phyloP scores from a whole-genome alignment of 768 basidiomycete species.

The Lactifluus hygrophoroides region DNA sequence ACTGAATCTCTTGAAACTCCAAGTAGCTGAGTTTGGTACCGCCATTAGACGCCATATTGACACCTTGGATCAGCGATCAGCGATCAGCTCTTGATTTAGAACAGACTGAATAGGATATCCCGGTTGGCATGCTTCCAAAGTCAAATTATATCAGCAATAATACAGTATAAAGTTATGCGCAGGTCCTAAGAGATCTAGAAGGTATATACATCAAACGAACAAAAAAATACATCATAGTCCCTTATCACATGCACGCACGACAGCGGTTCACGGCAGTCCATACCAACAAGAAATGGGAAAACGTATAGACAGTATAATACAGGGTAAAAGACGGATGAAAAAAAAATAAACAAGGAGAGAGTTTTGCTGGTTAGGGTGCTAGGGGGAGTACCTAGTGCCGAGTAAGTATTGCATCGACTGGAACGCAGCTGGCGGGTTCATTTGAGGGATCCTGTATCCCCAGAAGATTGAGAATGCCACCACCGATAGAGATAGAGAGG shows the following conservation, averaged over 20 bases:
- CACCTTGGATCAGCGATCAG: too few species aligned
- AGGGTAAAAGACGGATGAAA: neutral
- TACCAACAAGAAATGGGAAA: neutral
- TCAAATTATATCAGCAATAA: too few species aligned
- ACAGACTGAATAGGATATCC: too few species aligned
- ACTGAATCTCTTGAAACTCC: too few species aligned
- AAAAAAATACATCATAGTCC: neutral
- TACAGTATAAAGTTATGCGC: too few species aligned
- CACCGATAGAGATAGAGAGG: too few species aligned
- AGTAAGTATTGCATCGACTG: slow-evolving; percentile 17
- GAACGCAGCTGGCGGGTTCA: slow-evolving; percentile 15
- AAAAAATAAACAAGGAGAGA: too few species aligned
- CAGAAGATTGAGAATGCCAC: too few species aligned
- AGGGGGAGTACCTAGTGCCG: slow-evolving; percentile 2
- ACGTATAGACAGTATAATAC: neutral
- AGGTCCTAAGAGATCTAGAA: neutral
- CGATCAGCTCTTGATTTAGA: too few species aligned
- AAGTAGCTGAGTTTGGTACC: too few species aligned
- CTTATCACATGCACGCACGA: neutral
- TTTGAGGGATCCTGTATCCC: slow-evolving; percentile 16
- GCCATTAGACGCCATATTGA: neutral
- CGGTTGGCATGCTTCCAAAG: too few species aligned
- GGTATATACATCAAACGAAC: neutral
- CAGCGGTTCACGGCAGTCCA: neutral
- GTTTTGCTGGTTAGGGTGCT: too few species aligned